These are phyloP conservation scores for Sporothrix humicola DNA, from an alignment of 2,329 filamentous ascomycete species.

Conservation along the genomic window DNA sequence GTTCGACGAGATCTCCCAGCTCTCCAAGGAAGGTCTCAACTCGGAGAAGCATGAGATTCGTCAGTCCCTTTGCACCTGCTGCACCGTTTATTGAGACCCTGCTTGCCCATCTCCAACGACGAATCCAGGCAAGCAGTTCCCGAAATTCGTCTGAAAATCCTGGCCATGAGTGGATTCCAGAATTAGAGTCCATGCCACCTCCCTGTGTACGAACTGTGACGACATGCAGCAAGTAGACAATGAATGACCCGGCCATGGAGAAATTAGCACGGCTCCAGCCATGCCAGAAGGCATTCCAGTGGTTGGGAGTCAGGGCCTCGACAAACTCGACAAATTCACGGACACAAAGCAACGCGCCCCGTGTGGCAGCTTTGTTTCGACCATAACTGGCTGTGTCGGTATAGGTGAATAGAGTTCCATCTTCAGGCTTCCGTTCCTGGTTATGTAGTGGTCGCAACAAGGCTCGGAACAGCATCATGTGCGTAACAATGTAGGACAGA, in stretches of 20 bases:
- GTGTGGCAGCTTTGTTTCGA: conserved; percentile 32
- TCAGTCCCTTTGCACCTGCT: conserved; percentile 37
- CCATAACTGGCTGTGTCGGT: not conserved
- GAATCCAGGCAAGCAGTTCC: conserved; percentile 35
- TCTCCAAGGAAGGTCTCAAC: conserved; percentile 34
- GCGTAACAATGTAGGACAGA: conserved; percentile 46
- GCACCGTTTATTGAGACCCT: conserved; percentile 34
- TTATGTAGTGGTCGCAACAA: conserved; percentile 42
- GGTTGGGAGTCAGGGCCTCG: conserved; percentile 34
- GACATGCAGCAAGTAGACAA: conserved; percentile 35
- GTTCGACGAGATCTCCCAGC: conserved; percentile 10
- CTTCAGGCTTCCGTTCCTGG: no score
- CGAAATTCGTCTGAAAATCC: conserved; percentile 30
- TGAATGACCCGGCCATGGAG: conserved; percentile 37
- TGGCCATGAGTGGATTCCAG: not conserved
- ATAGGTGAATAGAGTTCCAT: no score
- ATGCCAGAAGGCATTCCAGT: conserved; percentile 40
- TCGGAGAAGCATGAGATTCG: conserved; percentile 36
- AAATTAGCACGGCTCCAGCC: conserved; percentile 38
- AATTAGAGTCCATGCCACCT: not conserved
- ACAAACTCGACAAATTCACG: conserved; percentile 39
- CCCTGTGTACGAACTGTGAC: not conserved
- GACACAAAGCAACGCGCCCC: conserved; percentile 35
- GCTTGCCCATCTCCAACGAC: conserved; percentile 37
- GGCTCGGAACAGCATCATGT: conserved; percentile 46